Base-by-base conservation (phyloP, 176 grass and related monocot species). In the Coix lacrymajobi region DNA sequence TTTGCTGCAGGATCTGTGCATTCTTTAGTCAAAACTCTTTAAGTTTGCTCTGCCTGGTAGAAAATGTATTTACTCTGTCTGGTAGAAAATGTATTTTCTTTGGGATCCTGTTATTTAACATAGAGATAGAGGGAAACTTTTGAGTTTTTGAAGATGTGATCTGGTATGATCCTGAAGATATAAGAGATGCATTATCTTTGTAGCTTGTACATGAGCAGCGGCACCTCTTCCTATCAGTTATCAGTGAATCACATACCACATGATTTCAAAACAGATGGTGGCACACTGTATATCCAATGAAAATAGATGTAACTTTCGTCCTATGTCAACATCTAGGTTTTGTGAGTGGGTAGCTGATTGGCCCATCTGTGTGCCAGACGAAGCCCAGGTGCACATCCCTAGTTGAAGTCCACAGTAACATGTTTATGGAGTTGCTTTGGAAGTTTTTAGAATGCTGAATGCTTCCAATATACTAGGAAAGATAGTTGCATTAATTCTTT, bases 1-100 rank as follows among this genome's bases (percentile, higher is more conserved):
- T 43, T 81, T 66, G 10, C 61, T 76, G 33, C 37, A 87, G 61
- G 24, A 33, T 71, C 54, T 62, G 22, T 69, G 61, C 76, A 39
- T 76, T 38, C 8, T 52, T 32, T 52, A 81, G 16, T 58, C 64
- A 7, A 73, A 79, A 46, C 6, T 75, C 17, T 9, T 31, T 38
- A 78, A 15, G 8, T 57, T 36, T 60, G 8, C 77, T 69, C 3
- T 77, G 14, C 38, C 16, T 69, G 34, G 52, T 81, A 68, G 62
- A 46, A 51, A 51, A 44, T 36, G 1, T 66, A 7, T 67, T 60
- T 76, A 26, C 11, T 83, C 73, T 75, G 39, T 56, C 11, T 69
- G 33, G 51, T 81, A 81, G 61, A 44, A 45, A 48, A 43, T 66
- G 10, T 52, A 7, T 58, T 58, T 76, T 44, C 11, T 76, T 76